These are phyloP conservation scores for Ascochyta viciae-villosae DNA, from an alignment of 2,329 filamentous ascomycete genomes.

Conservation along the genomic window DNA sequence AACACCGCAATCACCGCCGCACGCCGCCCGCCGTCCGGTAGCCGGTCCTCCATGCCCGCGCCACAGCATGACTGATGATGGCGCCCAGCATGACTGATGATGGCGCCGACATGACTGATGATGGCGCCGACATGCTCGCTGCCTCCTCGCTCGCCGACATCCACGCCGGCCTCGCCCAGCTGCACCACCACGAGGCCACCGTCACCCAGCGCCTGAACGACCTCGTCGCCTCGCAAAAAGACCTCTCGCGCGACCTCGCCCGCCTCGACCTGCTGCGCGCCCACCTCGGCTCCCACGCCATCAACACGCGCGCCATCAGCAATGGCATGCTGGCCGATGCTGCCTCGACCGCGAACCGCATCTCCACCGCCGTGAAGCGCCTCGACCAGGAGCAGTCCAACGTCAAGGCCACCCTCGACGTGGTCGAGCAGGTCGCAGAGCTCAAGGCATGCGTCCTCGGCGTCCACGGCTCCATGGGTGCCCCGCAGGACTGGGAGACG, in stretches of 20 bases:
- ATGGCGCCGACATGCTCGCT: slow-evolving; percentile 58
- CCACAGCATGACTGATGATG: slow-evolving; percentile 6
- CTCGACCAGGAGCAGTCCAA: slow-evolving; percentile 91
- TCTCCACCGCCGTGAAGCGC: slow-evolving; percentile 84
- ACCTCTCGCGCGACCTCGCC: slow-evolving; percentile 84
- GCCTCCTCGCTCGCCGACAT: slow-evolving; percentile 81
- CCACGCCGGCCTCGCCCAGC: slow-evolving; percentile 74
- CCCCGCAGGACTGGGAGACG: slow-evolving; percentile 97
- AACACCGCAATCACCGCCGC: neutral
- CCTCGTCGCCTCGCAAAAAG: slow-evolving; percentile 81
- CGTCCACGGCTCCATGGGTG: slow-evolving; percentile 94
- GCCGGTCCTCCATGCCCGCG: slow-evolving; percentile 10
- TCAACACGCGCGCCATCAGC: slow-evolving; percentile 81
- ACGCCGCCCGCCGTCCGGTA: neutral
- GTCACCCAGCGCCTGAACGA: slow-evolving; percentile 78
- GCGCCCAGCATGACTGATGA: neutral
- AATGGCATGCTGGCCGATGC: slow-evolving; percentile 90
- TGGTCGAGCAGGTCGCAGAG: slow-evolving; percentile 96
- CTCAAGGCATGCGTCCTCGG: slow-evolving; percentile 96
- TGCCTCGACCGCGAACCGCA: slow-evolving; percentile 81
- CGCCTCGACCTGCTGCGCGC: slow-evolving; percentile 89
- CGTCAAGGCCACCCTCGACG: slow-evolving; percentile 86
- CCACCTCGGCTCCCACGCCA: slow-evolving; percentile 84
- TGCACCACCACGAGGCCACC: slow-evolving; percentile 77
- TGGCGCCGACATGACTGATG: neutral